These are phyloP conservation scores for Picochlorum sp. DNA, from an alignment of 139 green algal species.

Conservation along the genomic window DNA sequence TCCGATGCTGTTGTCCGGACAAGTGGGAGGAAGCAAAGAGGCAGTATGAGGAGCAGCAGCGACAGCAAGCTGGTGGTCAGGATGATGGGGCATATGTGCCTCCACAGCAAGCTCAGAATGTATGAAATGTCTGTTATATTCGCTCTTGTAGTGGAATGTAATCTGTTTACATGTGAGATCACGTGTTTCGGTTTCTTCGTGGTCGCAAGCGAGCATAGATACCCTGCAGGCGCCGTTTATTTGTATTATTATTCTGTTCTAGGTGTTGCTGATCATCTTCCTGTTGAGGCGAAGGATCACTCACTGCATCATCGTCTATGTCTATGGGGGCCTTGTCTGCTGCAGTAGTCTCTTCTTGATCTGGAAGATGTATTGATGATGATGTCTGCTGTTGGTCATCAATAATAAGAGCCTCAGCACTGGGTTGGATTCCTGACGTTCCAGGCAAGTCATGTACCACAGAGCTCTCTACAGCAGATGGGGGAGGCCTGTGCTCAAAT, in stretches of 20 bases:
- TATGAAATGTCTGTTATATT: neutral
- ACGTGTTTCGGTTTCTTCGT: neutral
- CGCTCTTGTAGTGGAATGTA: neutral
- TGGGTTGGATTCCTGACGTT: neutral
- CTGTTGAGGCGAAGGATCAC: neutral
- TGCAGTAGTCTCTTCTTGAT: neutral
- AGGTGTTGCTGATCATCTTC: neutral
- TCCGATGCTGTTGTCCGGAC: conserved; percentile 2
- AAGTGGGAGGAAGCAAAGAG: conserved; percentile 1
- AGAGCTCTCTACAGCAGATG: neutral
- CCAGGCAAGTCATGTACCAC: neutral
- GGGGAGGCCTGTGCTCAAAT: neutral
- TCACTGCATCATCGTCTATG: neutral
- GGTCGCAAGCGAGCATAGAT: neutral
- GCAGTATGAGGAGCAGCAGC: conserved; percentile 2
- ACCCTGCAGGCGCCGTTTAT: neutral
- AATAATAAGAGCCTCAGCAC: conserved; percentile 1
- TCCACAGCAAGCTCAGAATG: neutral
- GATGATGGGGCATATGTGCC: neutral
- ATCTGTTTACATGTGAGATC: neutral
- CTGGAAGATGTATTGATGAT: neutral
- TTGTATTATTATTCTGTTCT: neutral
- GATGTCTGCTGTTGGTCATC: neutral
- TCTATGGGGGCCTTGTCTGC: neutral
- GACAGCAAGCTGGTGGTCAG: neutral